Evolutionary conservation across 1,284 basidiomycete species (phyloP).

Genomic region (Pseudozyma hubeiensis): DNA sequence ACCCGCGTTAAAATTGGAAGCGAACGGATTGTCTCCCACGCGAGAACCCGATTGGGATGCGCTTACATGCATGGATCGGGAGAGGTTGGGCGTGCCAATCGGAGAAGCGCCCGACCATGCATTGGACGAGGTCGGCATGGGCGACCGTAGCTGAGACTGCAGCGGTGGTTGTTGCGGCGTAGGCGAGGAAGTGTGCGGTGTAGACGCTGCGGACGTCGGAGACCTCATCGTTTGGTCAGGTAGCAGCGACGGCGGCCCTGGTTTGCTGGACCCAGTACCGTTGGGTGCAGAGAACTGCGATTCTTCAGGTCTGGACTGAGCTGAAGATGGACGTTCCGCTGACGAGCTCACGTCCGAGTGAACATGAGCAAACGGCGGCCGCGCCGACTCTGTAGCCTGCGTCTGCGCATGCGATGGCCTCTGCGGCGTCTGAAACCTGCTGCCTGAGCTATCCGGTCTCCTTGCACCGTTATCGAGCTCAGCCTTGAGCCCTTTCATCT

Average conservation of each 20-base stretch:
- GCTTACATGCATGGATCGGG: conserved; percentile 14
- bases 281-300: background rate
- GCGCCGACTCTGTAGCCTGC: background rate
- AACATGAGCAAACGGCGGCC: conserved; percentile 18
- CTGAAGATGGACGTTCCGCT: conserved; percentile 1
- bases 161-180: background rate
- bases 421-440: conserved; percentile 11
- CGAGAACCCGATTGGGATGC: background rate
- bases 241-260: background rate
- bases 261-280: background rate
- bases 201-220: conserved; percentile 2
- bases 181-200: conserved; percentile 1
- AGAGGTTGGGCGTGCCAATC: conserved; percentile 10
- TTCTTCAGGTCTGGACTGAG: conserved; percentile 9
- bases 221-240: conserved; percentile 8
- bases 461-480: conserved; percentile 20
- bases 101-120: conserved; percentile 18
- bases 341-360: conserved; percentile 11
- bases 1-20: background rate
- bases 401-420: conserved; percentile 1
- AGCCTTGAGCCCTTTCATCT: conserved; percentile 41
- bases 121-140: conserved; percentile 6
- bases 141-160: conserved; percentile 1
- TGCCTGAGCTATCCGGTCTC: conserved; percentile 1
- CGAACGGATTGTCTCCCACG: conserved; percentile 4